These are phyloP conservation scores for Hirschfeldia incana DNA, from an alignment of 345 rosid genomes.

Conservation along the genomic window DNA sequence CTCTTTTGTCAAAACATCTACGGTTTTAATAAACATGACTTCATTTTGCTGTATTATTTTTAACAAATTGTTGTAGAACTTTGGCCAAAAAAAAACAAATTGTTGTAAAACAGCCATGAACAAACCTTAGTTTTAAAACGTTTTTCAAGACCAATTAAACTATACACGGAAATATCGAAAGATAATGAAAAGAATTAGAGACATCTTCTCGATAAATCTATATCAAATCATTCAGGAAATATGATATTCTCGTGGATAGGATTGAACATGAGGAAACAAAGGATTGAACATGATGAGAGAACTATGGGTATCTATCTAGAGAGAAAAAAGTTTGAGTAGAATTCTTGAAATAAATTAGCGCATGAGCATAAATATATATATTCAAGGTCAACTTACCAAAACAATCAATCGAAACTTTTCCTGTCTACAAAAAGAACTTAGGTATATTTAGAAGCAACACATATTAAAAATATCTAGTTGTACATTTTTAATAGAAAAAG, in stretches of 20 bases:
- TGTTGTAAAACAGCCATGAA: too few species aligned
- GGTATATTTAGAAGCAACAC: neutral
- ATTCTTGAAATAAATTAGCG: conserved; percentile 1
- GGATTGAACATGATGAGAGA: conserved; percentile 31
- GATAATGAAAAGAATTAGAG: conserved; percentile 3
- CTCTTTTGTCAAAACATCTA: too few species aligned
- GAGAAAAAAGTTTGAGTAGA: conserved; percentile 16
- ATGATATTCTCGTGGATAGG: conserved; percentile 28
- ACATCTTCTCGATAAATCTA: neutral
- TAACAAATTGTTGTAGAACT: too few species aligned
- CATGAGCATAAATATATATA: neutral
- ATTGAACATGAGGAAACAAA: conserved; percentile 32
- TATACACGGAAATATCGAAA: conserved; percentile 1
- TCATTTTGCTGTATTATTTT: neutral
- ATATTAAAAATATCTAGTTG: conserved; percentile 24
- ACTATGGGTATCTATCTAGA: conserved; percentile 24
- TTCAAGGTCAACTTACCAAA: conserved; percentile 24
- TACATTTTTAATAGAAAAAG: neutral
- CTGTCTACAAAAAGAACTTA: neutral
- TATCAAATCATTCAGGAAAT: conserved; percentile 17
- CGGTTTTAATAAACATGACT: too few species aligned
- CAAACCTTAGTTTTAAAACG: neutral
- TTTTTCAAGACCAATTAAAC: neutral
- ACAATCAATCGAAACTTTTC: conserved; percentile 22
- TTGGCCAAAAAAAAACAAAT: too few species aligned